Conservation (phyloP, 495 filamentous ascomycete genomes). For the Aspergillus incahuasiensis region DNA sequence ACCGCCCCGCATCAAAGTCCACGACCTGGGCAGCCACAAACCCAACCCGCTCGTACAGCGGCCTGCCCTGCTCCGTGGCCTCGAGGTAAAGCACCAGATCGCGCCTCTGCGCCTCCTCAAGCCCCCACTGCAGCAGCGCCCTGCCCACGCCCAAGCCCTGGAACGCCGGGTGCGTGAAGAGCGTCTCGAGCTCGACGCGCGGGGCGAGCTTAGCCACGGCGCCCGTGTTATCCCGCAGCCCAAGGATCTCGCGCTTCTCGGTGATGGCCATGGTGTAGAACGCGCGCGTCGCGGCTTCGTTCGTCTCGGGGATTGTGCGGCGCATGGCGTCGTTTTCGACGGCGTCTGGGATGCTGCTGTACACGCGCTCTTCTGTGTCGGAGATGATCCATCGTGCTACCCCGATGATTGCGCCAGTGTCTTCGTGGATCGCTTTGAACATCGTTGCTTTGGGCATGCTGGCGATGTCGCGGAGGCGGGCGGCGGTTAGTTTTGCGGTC, state of each 20-base stretch:
- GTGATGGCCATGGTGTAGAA: not conserved
- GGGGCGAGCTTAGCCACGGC: not conserved
- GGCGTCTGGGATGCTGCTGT: conserved; percentile 6
- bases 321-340: not conserved
- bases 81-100: conserved; percentile 49
- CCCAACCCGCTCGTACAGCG: conserved; percentile 52
- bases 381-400: conserved; percentile 22
- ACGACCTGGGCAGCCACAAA: conserved; percentile 42
- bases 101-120: conserved; percentile 44
- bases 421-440: conserved; percentile 14
- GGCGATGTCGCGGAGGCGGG: not conserved
- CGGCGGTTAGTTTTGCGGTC: not conserved
- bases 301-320: conserved; percentile 7
- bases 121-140: conserved; percentile 45
- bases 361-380: conserved; percentile 1
- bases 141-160: conserved; percentile 25
- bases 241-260: not conserved
- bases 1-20: conserved; percentile 26
- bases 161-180: conserved; percentile 6
- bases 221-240: not conserved
- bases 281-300: not conserved
- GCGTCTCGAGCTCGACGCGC: conserved; percentile 4
- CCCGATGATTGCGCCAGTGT: conserved; percentile 22
- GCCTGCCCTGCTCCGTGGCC: conserved; percentile 45
- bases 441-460: not conserved